Evolutionary conservation across 345 rosid genomes (phyloP), one percentile per base, ranked within the genome.

Genomic region (Populus pruinosa): DNA sequence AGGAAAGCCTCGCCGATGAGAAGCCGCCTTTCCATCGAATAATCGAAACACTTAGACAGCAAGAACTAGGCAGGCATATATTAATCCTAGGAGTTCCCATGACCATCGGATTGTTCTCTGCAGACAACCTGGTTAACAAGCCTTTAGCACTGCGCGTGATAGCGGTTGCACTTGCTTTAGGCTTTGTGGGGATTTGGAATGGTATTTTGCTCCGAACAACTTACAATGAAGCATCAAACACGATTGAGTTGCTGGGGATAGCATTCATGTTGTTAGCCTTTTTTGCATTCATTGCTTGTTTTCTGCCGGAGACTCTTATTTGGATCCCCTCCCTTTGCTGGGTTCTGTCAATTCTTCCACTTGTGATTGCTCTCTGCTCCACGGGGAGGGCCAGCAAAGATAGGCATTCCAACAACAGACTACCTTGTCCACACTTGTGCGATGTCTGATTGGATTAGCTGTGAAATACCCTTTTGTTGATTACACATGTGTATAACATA

Each of bases 141-240:
- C 18, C 73, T 11, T 2, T 12, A 17, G 21, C 13, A 0, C 17
- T 59, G 36, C 27, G 6, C 66, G 0, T 62, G 21, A 63, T 23
- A 1, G 44, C 41, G 6, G 2, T 73, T 18, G 41, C 74, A 6
- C 59, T 81, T 18, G 47, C 71, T 0, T 8, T 77, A 5, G 80
- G 83, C 1, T 44, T 72, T 27, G 36, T 67, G 2, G 73, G 67
- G 5, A 44, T 55, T 1, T 81, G 70, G 77, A 67, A 67, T 18
- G 74, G 75, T 17, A 59, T 72, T 21, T n/a, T 81, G 36, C 50
- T 81, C n/a, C 59, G 71, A 31, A 29, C 61, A 18, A 67, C 33
- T 13, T 67, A 10, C 25, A 62, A 62, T 2, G 25, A 20, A n/a
- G 7, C 41, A 4, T 69, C 77, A 6, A 44, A 65, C 62, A 23